Evolutionary conservation across 495 filamentous ascomycete genomes (phyloP).

Genomic region (Gamarada debralockiae): DNA sequence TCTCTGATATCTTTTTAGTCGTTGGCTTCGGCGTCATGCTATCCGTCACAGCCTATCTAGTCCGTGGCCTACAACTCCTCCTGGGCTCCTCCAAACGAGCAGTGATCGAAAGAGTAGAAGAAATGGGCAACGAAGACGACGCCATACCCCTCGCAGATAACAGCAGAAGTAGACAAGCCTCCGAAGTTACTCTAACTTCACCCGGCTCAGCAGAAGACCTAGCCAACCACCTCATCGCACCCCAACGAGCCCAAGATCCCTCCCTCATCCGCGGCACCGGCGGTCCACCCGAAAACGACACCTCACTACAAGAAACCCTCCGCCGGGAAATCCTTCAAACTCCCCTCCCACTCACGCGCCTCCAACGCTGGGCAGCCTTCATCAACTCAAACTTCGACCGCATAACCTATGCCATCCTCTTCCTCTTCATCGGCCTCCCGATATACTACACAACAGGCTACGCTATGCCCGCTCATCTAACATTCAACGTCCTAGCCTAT

Average conservation of each 20-base stretch:
- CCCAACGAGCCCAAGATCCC: conserved; percentile 33
- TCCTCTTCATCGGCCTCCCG: conserved; percentile 44
- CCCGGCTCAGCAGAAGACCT: conserved; percentile 14
- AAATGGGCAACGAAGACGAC: conserved; percentile 37
- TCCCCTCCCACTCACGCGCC: conserved; percentile 36
- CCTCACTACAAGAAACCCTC: not conserved
- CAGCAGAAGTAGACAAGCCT: conserved; percentile 15
- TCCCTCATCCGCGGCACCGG: conserved; percentile 33
- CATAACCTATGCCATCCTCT: conserved; percentile 34
- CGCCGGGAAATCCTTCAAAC: conserved; percentile 23
- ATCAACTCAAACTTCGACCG: conserved; percentile 38
- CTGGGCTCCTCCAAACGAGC: conserved; percentile 43
- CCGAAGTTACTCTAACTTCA: conserved; percentile 20
- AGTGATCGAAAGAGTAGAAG: conserved; percentile 44
- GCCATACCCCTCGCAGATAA: conserved; percentile 33
- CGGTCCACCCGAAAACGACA: conserved; percentile 29
- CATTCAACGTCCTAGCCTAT: conserved; percentile 45
- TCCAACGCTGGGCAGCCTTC: conserved; percentile 40
- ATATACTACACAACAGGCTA: conserved; percentile 45
- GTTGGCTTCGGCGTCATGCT: conserved; percentile 46
- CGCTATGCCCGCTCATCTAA: conserved; percentile 49
- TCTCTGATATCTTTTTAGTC: conserved; percentile 27
- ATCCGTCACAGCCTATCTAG: conserved; percentile 43
- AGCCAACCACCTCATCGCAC: conserved; percentile 14
- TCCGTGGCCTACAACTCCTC: conserved; percentile 43